Evolutionary conservation across 208 protist species (phyloP), one percentile per base, ranked within the genome.

Genomic region (Crithidia mellificae): DNA sequence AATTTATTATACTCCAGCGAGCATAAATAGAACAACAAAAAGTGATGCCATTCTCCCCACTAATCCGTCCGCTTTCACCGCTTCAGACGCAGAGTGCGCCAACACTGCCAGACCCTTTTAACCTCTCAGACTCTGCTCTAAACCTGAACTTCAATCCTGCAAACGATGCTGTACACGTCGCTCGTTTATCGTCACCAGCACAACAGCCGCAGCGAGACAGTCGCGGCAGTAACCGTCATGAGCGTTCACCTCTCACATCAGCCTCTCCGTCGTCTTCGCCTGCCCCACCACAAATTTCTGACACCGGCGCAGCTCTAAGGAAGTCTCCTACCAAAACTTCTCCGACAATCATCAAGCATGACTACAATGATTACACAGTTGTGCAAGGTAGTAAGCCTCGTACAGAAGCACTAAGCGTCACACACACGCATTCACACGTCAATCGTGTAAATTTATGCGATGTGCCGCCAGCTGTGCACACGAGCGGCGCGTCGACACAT

Each of bases 21-120:
- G 15, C 44, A 22, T n/a, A 59, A 47, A 59, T 27, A 63, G 25
- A 25, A 8, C 17, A 20, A n/a, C n/a, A n/a, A n/a, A 7, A 55
- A 2, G 14, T 3, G 14, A 76, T 76, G 70, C 63, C 70, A 6
- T 19, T 39, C 36, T 65, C 70, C 11, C 70, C 70, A 11, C 56
- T 76, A 14, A 76, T 76, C 38, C 62, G 70, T 14, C 70, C 70
- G 14, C 54, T 76, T 9, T 76, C 70, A 29, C 70, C 70, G 19
- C 56, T 76, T 41, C 70, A 76, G 63, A 76, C 70, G 36, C 70
- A 69, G 20, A 46, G 63, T 17, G 70, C 70, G 9, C 70, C 70
- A 11, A 29, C 34, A 19, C 38, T 76, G 38, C 70, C 70, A 1
- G 63, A 44, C 36, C 62, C 70, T 19, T 76, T n/a, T n/a, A n/a